phyloP scores from a whole-genome alignment of 495 filamentous ascomycete genomes.

The Chaetomium cochliodes region DNA sequence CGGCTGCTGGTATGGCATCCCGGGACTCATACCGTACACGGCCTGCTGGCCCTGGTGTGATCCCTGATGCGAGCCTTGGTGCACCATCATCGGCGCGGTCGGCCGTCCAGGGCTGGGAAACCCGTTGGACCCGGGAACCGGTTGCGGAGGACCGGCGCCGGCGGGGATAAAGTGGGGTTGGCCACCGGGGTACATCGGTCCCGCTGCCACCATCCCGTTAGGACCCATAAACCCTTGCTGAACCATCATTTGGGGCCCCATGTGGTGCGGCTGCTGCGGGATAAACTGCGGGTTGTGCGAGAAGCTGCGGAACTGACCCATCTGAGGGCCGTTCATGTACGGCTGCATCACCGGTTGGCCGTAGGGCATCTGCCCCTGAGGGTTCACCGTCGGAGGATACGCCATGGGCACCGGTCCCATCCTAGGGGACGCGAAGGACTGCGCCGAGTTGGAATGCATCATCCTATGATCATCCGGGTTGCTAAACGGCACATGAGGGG shows the following conservation, averaged over 20 bases:
- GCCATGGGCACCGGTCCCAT: constrained; percentile 66
- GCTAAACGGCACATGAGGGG: constrained; percentile 59
- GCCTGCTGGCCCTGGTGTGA: constrained; percentile 70
- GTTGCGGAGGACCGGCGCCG: constrained; percentile 59
- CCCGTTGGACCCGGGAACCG: constrained; percentile 61
- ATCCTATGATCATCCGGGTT: constrained; percentile 81
- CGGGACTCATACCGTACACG: constrained; percentile 65
- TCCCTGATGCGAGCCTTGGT: constrained; percentile 68
- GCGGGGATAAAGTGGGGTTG: constrained; percentile 62
- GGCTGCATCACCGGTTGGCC: constrained; percentile 71
- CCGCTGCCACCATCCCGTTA: constrained; percentile 59
- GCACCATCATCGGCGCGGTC: constrained; percentile 76
- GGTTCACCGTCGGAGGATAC: constrained; percentile 68
- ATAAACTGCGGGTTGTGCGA: constrained; percentile 65
- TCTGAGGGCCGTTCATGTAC: constrained; percentile 62
- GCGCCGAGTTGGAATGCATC: constrained; percentile 75
- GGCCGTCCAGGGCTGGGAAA: constrained; percentile 80
- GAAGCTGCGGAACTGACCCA: constrained; percentile 52
- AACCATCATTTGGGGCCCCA: constrained; percentile 76
- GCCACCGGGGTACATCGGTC: constrained; percentile 64
- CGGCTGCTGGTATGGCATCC: constrained; percentile 65
- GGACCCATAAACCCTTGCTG: constrained; percentile 63
- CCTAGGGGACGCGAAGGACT: constrained; percentile 75
- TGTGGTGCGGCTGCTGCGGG: constrained; percentile 60
- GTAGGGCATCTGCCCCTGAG: constrained; percentile 65